Percentiles rank a stretch among this genome's conserved stretches.
Evolutionary conservation across 768 basidiomycete species (phyloP).

Genomic region (Boletus reticulatus): DNA sequence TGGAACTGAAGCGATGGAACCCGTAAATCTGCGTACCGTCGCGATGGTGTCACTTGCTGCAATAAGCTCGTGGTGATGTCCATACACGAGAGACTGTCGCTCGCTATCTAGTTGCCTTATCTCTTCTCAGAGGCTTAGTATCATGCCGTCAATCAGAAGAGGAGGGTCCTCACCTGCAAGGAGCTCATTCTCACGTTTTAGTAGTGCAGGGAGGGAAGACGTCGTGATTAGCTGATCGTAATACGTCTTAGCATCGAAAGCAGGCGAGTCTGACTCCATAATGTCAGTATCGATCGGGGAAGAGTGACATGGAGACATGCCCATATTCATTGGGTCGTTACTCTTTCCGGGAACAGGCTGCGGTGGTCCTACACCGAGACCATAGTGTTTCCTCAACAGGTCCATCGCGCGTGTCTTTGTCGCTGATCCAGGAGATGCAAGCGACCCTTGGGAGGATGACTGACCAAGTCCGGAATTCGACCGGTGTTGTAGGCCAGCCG

Average conservation of each 20-base stretch:
- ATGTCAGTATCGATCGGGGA: neutral
- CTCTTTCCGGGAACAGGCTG: slow-evolving; percentile 53
- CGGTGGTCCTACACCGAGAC: slow-evolving; percentile 73
- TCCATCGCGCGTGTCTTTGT: slow-evolving; percentile 66
- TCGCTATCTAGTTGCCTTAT: slow-evolving; percentile 87
- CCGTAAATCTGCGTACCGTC: slow-evolving; percentile 47
- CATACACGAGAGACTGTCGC: slow-evolving; percentile 88
- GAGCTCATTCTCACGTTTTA: slow-evolving; percentile 83
- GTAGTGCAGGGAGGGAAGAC: slow-evolving; percentile 64
- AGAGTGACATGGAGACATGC: slow-evolving; percentile 36
- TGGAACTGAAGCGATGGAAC: neutral
- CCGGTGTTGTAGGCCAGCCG: slow-evolving; percentile 17
- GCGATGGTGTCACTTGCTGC: slow-evolving; percentile 91
- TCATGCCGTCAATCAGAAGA: neutral
- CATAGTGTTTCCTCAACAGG: slow-evolving; percentile 83
- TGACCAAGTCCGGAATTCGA: slow-evolving; percentile 16
- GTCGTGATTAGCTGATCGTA: slow-evolving; percentile 87
- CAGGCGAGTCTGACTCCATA: slow-evolving; percentile 59
- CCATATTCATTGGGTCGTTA: slow-evolving; percentile 80
- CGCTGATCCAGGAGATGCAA: slow-evolving; percentile 30
- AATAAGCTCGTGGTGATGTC: slow-evolving; percentile 93
- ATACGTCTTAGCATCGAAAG: slow-evolving; percentile 80
- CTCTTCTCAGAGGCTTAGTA: slow-evolving; percentile 44
- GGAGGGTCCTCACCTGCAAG: slow-evolving; percentile 48
- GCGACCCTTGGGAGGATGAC: slow-evolving; percentile 23